Conservation (phyloP, 257 asterid species). For the Rehmannia glutinosa region DNA sequence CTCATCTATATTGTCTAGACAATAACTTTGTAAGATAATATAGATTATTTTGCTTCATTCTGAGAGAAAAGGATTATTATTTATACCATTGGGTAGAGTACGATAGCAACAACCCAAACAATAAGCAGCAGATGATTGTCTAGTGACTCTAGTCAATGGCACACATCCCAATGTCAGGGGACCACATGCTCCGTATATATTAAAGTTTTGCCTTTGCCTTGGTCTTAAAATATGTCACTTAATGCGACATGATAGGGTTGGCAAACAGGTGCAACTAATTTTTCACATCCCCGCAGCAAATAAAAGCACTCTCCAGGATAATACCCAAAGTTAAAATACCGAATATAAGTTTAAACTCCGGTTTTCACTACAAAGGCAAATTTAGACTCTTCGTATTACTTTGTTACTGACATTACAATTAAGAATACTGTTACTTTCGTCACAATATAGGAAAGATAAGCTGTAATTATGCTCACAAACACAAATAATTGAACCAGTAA, state of each 20-base stretch:
- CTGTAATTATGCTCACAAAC: not conserved
- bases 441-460: not conserved
- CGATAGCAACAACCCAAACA: constrained; percentile 17
- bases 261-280: constrained; percentile 3
- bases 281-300: constrained; percentile 4
- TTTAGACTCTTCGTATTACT: not conserved
- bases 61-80: constrained; percentile 8
- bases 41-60: not conserved
- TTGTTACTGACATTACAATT: not conserved
- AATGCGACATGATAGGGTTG: constrained; percentile 11
- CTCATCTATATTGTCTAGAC: not conserved
- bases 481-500: not conserved
- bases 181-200: constrained; percentile 30
- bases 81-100: constrained; percentile 9
- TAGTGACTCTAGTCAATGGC: constrained; percentile 38
- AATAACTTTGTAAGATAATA: not conserved
- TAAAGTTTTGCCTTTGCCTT: not conserved
- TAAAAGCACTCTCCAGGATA: not conserved
- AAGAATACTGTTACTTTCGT: no score
- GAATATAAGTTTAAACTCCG: not conserved
- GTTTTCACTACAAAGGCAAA: not conserved
- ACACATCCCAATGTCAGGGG: constrained; percentile 42
- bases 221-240: not conserved
- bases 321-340: not conserved
- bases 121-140: constrained; percentile 20